Evolutionary conservation across 163 green algal species (phyloP), one percentile per base, ranked within the genome.

Genomic region (Coccomyxa subellipsoidea): DNA sequence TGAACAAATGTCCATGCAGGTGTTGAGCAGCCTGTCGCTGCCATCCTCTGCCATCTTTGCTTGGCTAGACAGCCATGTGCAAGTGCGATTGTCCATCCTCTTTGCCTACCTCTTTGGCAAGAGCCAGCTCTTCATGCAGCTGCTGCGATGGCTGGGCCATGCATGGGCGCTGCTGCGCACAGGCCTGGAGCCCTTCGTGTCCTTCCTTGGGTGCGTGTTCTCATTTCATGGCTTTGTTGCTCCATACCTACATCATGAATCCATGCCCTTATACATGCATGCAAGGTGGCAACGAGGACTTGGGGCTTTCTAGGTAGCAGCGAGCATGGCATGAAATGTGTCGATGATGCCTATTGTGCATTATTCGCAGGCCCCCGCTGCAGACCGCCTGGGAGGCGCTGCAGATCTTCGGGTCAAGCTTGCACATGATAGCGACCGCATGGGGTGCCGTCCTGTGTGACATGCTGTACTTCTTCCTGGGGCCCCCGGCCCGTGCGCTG

Each of bases 21-120:
- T 92, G 54, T 69, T 92, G 78, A 75, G 81, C 2, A 71, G 82
- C 9, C 18, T 96, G 77, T 92, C 91, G 86, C 83, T 94, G 71
- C 92, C 90, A 2, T 86, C 88, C 27, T 59, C 84, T 0, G 84
- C 85, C 36, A 76, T 96, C 31, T 89, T 95, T 38, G 85, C 93
- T 36, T 97, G 94, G 94, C 91, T 97, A 71, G 94, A 97, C 81
- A 77, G 80, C 35, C 93, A 96, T 86, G 90, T 92, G 0, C 87
- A 93, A 54, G 78, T 92, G 1, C 79, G 91, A 0, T 79, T 97
- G 36, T 96, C 92, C 79, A 92, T 96, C 78, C 88, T 97, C 79
- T 85, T 93, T 1, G 95, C 92, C 7, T 96, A 95, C 86, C 84
- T 97, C 25, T 92, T 96, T 85, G 92, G 89, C 76, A 94, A 96